phyloP scores from a whole-genome alignment of 139 green algal species.

The Tetradesmus obliquus region DNA sequence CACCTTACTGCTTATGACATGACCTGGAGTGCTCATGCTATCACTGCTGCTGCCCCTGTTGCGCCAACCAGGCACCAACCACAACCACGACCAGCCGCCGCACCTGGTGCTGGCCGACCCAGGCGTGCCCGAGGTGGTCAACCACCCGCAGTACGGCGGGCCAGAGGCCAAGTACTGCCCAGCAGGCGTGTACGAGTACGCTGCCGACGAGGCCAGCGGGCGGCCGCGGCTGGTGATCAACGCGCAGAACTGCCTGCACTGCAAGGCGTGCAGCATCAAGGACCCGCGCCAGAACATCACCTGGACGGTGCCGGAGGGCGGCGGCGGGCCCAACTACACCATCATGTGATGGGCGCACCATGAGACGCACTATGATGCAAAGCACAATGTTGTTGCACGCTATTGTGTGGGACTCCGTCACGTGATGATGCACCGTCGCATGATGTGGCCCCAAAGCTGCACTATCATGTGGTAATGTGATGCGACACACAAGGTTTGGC shows the following conservation, averaged over 20 bases:
- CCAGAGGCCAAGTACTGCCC: conserved; percentile 75
- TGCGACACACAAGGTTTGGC: no score
- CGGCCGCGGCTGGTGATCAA: conserved; percentile 86
- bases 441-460: no score
- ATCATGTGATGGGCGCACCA: conserved; percentile 56
- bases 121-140: conserved; percentile 75
- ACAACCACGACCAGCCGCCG: conserved; percentile 93
- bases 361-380: neutral
- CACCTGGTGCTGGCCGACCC: conserved; percentile 86
- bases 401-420: no score
- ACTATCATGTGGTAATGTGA: no score
- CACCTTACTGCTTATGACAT: neutral
- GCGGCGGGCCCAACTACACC: conserved; percentile 90
- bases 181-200: conserved; percentile 94
- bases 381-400: neutral
- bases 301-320: conserved; percentile 94
- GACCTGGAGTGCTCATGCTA: neutral
- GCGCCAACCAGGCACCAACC: conserved; percentile 86
- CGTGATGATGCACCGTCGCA: no score
- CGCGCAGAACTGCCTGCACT: conserved; percentile 98
- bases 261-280: conserved; percentile 94
- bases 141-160: conserved; percentile 80
- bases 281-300: conserved; percentile 93
- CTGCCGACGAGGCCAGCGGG: conserved; percentile 56
- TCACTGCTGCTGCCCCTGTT: neutral